Conservation (phyloP, 768 basidiomycete genomes). For the Auriscalpium vulgare region DNA sequence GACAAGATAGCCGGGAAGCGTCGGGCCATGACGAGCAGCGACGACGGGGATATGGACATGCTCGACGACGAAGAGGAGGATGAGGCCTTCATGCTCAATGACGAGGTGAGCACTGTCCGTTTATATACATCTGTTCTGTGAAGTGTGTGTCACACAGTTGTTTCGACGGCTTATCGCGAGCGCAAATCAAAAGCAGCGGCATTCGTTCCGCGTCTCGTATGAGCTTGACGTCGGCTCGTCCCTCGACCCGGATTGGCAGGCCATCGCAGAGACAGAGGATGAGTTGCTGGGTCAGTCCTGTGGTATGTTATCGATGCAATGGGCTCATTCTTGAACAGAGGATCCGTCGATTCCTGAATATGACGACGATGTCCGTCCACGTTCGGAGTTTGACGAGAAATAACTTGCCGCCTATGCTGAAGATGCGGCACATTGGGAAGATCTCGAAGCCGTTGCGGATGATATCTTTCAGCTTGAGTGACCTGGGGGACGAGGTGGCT, state of each 20-base stretch:
- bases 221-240: slow-evolving; percentile 66
- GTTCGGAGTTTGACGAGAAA: slow-evolving; percentile 35
- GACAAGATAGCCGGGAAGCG: slow-evolving; percentile 10
- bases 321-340: too few relatives aligned
- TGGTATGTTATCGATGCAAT: too few relatives aligned
- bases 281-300: slow-evolving; percentile 37
- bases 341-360: neutral
- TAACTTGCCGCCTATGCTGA: slow-evolving; percentile 57
- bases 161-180: slow-evolving; percentile 59
- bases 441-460: neutral
- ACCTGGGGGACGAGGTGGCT: neutral
- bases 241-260: slow-evolving; percentile 67
- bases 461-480: neutral
- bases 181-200: slow-evolving; percentile 37
- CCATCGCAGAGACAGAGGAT: slow-evolving; percentile 51
- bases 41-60: slow-evolving; percentile 16
- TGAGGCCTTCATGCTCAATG: slow-evolving; percentile 13
- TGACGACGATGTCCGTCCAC: neutral
- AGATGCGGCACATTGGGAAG: slow-evolving; percentile 31
- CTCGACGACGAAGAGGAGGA: slow-evolving; percentile 11
- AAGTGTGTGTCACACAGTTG: slow-evolving; percentile 31
- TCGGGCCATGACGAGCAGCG: slow-evolving; percentile 13
- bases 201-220: slow-evolving; percentile 58
- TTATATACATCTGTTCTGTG: neutral
- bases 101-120: slow-evolving; percentile 15